Percentiles rank a stretch among this genome's conserved stretches.
These are phyloP conservation scores for Ogataea minuta DNA, from an alignment of 805 yeast species.

Conservation along the genomic window DNA sequence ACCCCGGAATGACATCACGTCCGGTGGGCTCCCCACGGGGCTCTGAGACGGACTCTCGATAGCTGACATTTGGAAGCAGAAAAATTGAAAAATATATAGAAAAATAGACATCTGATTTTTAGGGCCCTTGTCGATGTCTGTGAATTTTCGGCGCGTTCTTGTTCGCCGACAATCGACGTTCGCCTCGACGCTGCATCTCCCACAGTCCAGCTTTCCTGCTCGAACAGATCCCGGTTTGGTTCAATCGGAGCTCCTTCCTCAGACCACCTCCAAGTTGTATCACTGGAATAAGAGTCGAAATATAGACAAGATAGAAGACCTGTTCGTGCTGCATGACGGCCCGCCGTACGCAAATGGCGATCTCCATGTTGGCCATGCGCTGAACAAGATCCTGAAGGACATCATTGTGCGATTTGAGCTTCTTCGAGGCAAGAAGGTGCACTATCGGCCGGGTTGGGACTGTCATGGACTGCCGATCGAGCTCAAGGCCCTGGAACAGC, in stretches of 20 bases:
- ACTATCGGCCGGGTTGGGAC: slow-evolving; percentile 95
- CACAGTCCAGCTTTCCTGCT: slow-evolving; percentile 65
- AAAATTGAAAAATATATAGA: not conserved
- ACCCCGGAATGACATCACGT: slow-evolving; percentile 1
- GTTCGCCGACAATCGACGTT: slow-evolving; percentile 15
- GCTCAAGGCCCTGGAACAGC: slow-evolving; percentile 65
- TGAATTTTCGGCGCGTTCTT: slow-evolving; percentile 1
- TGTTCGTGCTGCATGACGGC: slow-evolving; percentile 86
- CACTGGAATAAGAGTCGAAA: slow-evolving; percentile 49
- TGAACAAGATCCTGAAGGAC: slow-evolving; percentile 88
- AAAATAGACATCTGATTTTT: not conserved
- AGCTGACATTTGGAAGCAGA: slow-evolving; percentile 6
- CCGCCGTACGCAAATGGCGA: slow-evolving; percentile 99
- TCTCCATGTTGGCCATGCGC: slow-evolving; percentile 86
- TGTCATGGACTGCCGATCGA: slow-evolving; percentile 98
- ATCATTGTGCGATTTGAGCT: slow-evolving; percentile 73
- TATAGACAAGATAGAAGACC: slow-evolving; percentile 33
- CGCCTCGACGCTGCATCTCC: slow-evolving; percentile 42
- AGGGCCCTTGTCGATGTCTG: not conserved
- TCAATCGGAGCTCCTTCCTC: slow-evolving; percentile 44
- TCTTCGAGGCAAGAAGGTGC: slow-evolving; percentile 54
- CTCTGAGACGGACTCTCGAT: slow-evolving; percentile 1
- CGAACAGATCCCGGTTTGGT: slow-evolving; percentile 51
- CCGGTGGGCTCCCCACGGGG: not conserved
- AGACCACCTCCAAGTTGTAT: slow-evolving; percentile 61